Percentiles rank a stretch among this genome's conserved stretches.
Conservation (phyloP, 2,329 filamentous ascomycete species). For the Grosmannia clavigera region DNA sequence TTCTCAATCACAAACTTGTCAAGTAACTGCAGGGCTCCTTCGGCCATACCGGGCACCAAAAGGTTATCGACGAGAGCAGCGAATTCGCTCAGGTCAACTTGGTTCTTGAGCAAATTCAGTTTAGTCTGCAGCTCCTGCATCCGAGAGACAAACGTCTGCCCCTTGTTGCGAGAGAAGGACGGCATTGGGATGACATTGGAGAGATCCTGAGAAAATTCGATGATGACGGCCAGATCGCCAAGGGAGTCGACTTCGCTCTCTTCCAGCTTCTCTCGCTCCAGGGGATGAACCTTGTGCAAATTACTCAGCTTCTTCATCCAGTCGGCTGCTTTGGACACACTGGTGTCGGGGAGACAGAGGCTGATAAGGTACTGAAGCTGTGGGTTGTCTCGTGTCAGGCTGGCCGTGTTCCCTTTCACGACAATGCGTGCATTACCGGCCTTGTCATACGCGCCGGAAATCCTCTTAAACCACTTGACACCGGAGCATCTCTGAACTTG, state of each 20-base stretch:
- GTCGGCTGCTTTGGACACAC: slow-evolving; percentile 20
- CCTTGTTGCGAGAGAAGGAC: slow-evolving; percentile 24
- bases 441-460: slow-evolving; percentile 23
- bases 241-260: slow-evolving; percentile 24
- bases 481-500: slow-evolving; percentile 22
- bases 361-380: slow-evolving; percentile 31
- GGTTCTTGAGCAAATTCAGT: slow-evolving; percentile 23
- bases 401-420: slow-evolving; percentile 28
- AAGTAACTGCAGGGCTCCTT: slow-evolving; percentile 22
- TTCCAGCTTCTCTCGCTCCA: slow-evolving; percentile 21
- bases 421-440: slow-evolving; percentile 22
- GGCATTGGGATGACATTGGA: slow-evolving; percentile 22
- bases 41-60: slow-evolving; percentile 25
- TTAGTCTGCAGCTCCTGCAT: slow-evolving; percentile 23
- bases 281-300: slow-evolving; percentile 21
- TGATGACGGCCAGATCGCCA: slow-evolving; percentile 23
- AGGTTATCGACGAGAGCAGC: slow-evolving; percentile 29
- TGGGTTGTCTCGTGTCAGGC: slow-evolving; percentile 23
- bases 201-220: slow-evolving; percentile 27
- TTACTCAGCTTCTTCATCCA: slow-evolving; percentile 29
- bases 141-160: slow-evolving; percentile 22
- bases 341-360: slow-evolving; percentile 28
- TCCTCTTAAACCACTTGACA: slow-evolving; percentile 28
- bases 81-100: slow-evolving; percentile 27
- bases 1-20: slow-evolving; percentile 25